These are phyloP conservation scores for Escovopsis sp. DNA, from an alignment of 2,329 filamentous ascomycete species.

Conservation along the genomic window DNA sequence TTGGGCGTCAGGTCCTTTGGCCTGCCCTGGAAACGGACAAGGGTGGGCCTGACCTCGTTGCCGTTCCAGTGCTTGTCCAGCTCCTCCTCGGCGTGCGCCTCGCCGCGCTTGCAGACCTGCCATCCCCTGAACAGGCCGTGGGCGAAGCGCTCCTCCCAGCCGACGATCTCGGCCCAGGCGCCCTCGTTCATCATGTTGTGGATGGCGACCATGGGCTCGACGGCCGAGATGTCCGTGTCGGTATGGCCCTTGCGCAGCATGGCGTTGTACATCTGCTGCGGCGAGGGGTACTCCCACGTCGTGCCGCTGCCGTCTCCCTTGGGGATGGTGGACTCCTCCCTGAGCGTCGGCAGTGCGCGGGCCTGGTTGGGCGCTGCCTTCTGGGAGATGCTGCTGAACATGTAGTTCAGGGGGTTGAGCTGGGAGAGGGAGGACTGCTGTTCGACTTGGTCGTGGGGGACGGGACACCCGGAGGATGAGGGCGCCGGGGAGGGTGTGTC, in stretches of 20 bases:
- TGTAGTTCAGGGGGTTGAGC: conserved; percentile 73
- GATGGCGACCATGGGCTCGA: conserved; percentile 92
- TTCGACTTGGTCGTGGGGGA: conserved; percentile 26
- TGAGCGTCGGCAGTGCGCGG: conserved; percentile 58
- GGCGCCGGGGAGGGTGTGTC: conserved; percentile 8
- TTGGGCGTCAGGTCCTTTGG: conserved; percentile 87
- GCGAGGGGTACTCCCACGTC: conserved; percentile 88
- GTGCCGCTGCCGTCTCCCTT: conserved; percentile 62
- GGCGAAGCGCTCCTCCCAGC: conserved; percentile 80
- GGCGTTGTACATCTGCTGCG: conserved; percentile 99
- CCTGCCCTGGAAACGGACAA: conserved; percentile 78
- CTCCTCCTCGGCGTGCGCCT: conserved; percentile 39
- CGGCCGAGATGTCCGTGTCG: conserved; percentile 82
- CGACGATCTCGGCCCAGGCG: conserved; percentile 87
- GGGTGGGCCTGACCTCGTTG: conserved; percentile 46
- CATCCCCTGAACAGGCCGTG: conserved; percentile 58
- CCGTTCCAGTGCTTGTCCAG: conserved; percentile 38
- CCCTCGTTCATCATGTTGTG: conserved; percentile 98
- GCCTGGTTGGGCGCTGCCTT: conserved; percentile 59
- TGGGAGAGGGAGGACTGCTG: conserved; percentile 37
- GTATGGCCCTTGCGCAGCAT: conserved; percentile 91
- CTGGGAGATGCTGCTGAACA: conserved; percentile 81
- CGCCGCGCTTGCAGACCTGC: conserved; percentile 59
- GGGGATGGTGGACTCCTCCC: conserved; percentile 84
- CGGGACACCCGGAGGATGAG: conserved; percentile 28